Conservation (phyloP, 768 basidiomycete species). For the Boletellus emodensis region DNA sequence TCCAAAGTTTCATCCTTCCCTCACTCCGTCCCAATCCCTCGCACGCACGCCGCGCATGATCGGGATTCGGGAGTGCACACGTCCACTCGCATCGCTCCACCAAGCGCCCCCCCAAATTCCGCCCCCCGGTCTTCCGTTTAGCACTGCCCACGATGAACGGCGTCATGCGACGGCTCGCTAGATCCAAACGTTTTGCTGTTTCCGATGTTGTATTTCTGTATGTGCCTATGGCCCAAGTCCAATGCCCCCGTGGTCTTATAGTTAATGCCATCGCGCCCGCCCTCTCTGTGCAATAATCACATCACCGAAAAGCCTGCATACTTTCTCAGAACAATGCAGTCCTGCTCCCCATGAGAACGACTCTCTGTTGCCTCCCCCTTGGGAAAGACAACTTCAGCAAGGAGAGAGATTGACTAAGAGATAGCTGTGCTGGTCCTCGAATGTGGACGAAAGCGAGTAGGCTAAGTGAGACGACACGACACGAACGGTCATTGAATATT, state of each 20-base stretch:
- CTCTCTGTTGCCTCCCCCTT: conserved; percentile 52
- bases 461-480: conserved; percentile 2
- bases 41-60: conserved; percentile 22
- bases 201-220: conserved; percentile 29
- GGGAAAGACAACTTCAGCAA: conserved; percentile 40
- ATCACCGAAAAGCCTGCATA: conserved; percentile 5
- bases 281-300: conserved; percentile 23
- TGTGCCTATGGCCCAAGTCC: conserved; percentile 30
- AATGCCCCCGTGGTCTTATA: conserved; percentile 14
- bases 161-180: conserved; percentile 30
- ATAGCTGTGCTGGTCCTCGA: conserved; percentile 9
- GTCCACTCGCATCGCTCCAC: conserved; percentile 38
- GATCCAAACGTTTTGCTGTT: conserved; percentile 15
- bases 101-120: conserved; percentile 21
- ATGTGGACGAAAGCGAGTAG: conserved; percentile 15
- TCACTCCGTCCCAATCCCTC: conserved; percentile 30
- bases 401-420: conserved; percentile 16
- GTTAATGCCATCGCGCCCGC: conserved; percentile 10
- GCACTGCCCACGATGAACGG: background rate
- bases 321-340: conserved; percentile 24
- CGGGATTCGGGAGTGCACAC: conserved; percentile 24
- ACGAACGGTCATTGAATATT: conserved; percentile 5
- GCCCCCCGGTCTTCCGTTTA: conserved; percentile 25
- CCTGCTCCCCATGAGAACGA: conserved; percentile 48
- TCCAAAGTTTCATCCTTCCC: conserved; percentile 41